These are phyloP conservation scores for Trichoderma erinaceum DNA, from an alignment of 495 filamentous ascomycete genomes.

Conservation along the genomic window DNA sequence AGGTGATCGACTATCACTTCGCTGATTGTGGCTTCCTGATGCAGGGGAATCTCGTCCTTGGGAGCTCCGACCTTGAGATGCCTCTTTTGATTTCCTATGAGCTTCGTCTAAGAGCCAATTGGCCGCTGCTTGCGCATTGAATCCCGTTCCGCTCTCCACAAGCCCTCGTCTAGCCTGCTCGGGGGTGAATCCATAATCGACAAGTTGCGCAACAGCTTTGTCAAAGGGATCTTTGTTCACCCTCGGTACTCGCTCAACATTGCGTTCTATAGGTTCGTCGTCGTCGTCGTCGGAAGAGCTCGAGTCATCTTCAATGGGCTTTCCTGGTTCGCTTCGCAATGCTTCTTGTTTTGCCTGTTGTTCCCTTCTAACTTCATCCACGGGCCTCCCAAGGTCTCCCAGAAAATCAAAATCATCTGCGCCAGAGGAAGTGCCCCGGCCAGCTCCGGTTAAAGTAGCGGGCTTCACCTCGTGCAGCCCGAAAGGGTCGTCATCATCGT, in stretches of 20 bases:
- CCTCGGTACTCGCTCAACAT: background rate
- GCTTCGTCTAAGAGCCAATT: constrained; percentile 87
- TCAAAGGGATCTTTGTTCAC: constrained; percentile 57
- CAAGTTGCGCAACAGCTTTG: constrained; percentile 76
- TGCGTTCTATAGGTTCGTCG: background rate
- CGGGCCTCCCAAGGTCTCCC: constrained; percentile 77
- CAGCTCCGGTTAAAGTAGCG: constrained; percentile 30
- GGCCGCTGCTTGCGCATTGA: constrained; percentile 82
- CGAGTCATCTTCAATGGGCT: constrained; percentile 39
- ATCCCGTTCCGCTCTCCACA: constrained; percentile 66
- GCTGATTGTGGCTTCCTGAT: constrained; percentile 16
- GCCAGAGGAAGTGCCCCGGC: background rate
- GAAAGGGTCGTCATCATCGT: constrained; percentile 74
- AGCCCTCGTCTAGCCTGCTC: constrained; percentile 75
- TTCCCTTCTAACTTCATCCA: constrained; percentile 60
- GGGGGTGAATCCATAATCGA: constrained; percentile 90
- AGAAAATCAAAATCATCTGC: constrained; percentile 90
- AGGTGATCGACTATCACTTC: constrained; percentile 51
- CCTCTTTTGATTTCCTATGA: constrained; percentile 62
- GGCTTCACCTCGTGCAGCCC: constrained; percentile 64
- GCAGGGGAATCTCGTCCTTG: constrained; percentile 22
- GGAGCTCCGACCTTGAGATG: constrained; percentile 34
- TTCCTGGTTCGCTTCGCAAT: constrained; percentile 37
- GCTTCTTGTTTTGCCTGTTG: constrained; percentile 35
- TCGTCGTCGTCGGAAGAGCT: constrained; percentile 19